phyloP scores from a whole-genome alignment of 352 stramenopile genomes.

The Phytophthora nicotianae region DNA sequence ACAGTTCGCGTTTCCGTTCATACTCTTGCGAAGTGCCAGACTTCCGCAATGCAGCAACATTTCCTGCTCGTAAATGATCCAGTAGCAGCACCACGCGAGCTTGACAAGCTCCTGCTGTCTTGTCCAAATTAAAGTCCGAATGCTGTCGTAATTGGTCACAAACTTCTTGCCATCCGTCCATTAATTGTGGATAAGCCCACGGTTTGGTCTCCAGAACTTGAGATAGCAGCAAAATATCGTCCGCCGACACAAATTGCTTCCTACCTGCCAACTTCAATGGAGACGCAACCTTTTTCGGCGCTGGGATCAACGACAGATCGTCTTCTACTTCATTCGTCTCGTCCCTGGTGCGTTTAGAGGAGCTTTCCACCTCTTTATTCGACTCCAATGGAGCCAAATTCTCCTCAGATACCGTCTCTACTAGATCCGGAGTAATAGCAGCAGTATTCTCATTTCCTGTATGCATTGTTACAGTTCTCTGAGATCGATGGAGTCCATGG shows the following conservation, averaged over 20 bases:
- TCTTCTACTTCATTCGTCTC: conserved; percentile 5
- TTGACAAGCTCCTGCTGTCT: conserved; percentile 45
- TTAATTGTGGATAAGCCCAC: conserved; percentile 32
- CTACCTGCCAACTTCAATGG: neutral
- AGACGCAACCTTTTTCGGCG: neutral
- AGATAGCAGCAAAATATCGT: conserved; percentile 41
- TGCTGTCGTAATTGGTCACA: conserved; percentile 21
- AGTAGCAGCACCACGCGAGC: conserved; percentile 33
- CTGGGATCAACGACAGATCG: conserved; percentile 12
- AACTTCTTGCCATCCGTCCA: conserved; percentile 47
- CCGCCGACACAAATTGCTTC: conserved; percentile 46
- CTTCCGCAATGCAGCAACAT: conserved; percentile 36
- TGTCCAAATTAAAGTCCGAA: conserved; percentile 31
- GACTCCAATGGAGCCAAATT: neutral
- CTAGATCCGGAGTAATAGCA: neutral
- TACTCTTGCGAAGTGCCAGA: conserved; percentile 36
- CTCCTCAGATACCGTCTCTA: neutral
- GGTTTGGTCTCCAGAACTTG: conserved; percentile 38
- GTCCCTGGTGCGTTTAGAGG: conserved; percentile 1
- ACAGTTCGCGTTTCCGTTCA: conserved; percentile 30
- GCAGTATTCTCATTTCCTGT: neutral
- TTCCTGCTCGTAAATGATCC: conserved; percentile 37
- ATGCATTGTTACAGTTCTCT: conserved; percentile 4
- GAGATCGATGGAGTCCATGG: conserved; percentile 41
- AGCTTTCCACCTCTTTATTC: neutral